Conservation (phyloP, 345 rosid genomes). For the Nasturtium officinale region DNA sequence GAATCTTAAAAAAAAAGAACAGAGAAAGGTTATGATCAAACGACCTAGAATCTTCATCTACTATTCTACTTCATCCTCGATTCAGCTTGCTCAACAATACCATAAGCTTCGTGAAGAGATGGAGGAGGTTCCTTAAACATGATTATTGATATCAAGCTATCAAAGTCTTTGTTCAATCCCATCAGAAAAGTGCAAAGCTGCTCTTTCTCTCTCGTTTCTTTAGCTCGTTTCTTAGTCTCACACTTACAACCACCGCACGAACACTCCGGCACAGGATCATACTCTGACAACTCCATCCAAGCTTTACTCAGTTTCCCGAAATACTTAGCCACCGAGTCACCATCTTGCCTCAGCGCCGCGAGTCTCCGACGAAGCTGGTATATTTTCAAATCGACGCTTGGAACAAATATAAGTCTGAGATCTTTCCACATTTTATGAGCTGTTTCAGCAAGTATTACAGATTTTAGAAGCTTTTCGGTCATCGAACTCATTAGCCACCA, state of each 20-base stretch:
- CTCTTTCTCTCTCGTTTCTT: conserved; percentile 25
- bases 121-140: too few relatives aligned
- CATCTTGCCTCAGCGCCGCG: conserved; percentile 7
- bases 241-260: conserved; percentile 21
- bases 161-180: conserved; percentile 2
- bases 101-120: too few relatives aligned
- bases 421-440: conserved; percentile 1
- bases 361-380: conserved; percentile 16
- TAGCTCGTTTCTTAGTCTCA: not conserved
- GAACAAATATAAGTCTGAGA: not conserved
- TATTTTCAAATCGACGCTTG: not conserved
- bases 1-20: too few relatives aligned
- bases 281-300: conserved; percentile 22
- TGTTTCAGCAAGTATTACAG: not conserved
- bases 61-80: too few relatives aligned
- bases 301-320: not conserved
- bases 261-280: conserved; percentile 11
- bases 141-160: not conserved
- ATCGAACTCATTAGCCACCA: not conserved
- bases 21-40: too few relatives aligned
- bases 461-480: not conserved
- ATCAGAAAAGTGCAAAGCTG: conserved; percentile 18
- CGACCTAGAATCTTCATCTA: too few relatives aligned
- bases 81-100: too few relatives aligned
- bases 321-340: not conserved